phyloP scores from a whole-genome alignment of 1,284 basidiomycete genomes.

The Malassezia psittaci region DNA sequence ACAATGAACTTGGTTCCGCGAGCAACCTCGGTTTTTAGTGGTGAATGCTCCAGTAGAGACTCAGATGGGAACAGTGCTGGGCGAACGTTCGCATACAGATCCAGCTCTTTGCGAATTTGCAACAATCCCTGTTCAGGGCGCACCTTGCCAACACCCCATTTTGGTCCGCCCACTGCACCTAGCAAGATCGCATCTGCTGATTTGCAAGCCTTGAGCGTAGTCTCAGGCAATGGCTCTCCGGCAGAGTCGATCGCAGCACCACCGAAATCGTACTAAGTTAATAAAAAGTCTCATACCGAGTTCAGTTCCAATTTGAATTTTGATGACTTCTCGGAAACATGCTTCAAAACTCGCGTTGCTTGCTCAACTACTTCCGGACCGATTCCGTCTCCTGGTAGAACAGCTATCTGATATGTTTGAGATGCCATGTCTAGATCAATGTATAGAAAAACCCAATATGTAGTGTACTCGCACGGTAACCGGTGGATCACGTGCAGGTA shows the following conservation, averaged over 20 bases:
- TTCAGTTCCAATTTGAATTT: slow-evolving; percentile 61
- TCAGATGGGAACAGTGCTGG: slow-evolving; percentile 91
- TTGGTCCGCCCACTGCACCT: slow-evolving; percentile 87
- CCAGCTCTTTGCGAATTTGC: slow-evolving; percentile 79
- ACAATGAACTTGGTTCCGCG: slow-evolving; percentile 84
- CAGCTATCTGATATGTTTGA: slow-evolving; percentile 58
- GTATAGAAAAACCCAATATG: not conserved
- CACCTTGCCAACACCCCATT: slow-evolving; percentile 86
- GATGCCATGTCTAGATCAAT: slow-evolving; percentile 1
- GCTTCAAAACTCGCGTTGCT: slow-evolving; percentile 73
- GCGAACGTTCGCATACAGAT: slow-evolving; percentile 94
- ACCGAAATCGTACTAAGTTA: slow-evolving; percentile 62
- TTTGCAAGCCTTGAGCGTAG: slow-evolving; percentile 59
- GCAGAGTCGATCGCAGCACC: slow-evolving; percentile 82
- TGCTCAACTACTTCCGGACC: slow-evolving; percentile 89
- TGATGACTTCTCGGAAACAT: slow-evolving; percentile 58
- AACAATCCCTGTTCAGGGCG: slow-evolving; percentile 93
- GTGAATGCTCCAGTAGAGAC: slow-evolving; percentile 76
- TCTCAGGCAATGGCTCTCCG: slow-evolving; percentile 71
- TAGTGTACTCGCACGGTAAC: not conserved
- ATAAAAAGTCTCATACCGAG: slow-evolving; percentile 7
- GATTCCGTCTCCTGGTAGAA: slow-evolving; percentile 92
- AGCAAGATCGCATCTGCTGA: slow-evolving; percentile 44
- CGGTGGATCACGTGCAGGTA: too few species aligned
- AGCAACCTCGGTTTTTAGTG: slow-evolving; percentile 77